phyloP scores from a whole-genome alignment of 2,329 filamentous ascomycete species.

The Microsporum canis region DNA sequence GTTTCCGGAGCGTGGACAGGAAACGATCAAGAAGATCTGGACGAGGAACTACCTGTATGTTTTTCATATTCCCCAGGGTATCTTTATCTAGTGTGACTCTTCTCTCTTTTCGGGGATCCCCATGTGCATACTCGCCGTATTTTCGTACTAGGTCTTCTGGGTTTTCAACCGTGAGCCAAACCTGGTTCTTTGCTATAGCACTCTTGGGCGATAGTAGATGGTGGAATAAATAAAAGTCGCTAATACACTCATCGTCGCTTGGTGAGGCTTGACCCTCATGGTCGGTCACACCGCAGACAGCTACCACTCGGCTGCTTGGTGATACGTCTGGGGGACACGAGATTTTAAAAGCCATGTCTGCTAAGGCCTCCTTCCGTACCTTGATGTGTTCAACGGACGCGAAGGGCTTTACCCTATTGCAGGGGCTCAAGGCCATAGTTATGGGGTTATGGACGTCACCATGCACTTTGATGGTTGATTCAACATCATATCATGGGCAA shows the following conservation, averaged over 20 bases:
- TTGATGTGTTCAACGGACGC: background rate
- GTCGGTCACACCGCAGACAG: constrained; percentile 8
- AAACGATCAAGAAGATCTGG: constrained; percentile 11
- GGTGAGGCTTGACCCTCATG: background rate
- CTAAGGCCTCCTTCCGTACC: background rate
- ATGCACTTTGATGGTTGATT: too few relatives aligned
- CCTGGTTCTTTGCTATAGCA: constrained; percentile 1
- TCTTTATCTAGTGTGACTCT: constrained; percentile 7
- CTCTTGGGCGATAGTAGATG: constrained; percentile 6
- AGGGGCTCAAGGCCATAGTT: background rate
- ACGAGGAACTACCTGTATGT: constrained; percentile 3
- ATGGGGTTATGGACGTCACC: too few relatives aligned
- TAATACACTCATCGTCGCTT: constrained; percentile 10
- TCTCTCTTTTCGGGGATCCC: constrained; percentile 3
- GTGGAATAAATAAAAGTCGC: constrained; percentile 12
- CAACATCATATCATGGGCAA: too few relatives aligned
- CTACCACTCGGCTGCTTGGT: constrained; percentile 6
- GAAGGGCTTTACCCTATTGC: background rate
- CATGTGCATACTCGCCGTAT: constrained; percentile 10
- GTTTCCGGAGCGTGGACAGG: constrained; percentile 6
- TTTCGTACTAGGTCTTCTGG: constrained; percentile 7
- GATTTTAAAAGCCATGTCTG: background rate
- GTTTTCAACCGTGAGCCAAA: constrained; percentile 10
- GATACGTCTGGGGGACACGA: constrained; percentile 7
- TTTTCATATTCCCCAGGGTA: background rate